Evolutionary conservation across 2,329 filamentous ascomycete species (phyloP), one percentile per base, ranked within the genome.

Genomic region (Apiospora koreana): DNA sequence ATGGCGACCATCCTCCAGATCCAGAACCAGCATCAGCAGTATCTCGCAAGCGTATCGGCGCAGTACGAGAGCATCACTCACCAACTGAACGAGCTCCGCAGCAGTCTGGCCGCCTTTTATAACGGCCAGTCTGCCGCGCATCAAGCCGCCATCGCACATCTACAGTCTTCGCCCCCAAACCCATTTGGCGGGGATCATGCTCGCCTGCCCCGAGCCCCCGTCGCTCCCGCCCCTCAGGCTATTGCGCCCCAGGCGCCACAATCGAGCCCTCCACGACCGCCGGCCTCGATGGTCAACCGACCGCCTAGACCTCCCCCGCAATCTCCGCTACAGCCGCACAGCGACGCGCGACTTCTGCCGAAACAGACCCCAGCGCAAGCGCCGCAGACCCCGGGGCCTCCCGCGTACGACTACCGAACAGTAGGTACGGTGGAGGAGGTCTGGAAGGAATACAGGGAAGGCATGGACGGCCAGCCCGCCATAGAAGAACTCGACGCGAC

Each of bases 401-500:
- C 80, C 10, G 75, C 74, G 38, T 80, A 81, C 54, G 76, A 81
- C 38, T 80, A 78, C 68, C 76, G 79, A 50, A 78, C 77, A 5
- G 77, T 81, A 8, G 76, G 75, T 25, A 81, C 80, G 2, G 80
- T 81, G 2, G 76, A 77, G 58, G 80, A 81, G 54, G 79, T 81
- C 8, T 82, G 80, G 80, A 77, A 74, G 64, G 80, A 82, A 69
- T 82, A 80, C 67, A 76, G 79, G 10, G 76, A 81, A 67, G 80
- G 80, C 16, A 77, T 80, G 71, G 77, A 79, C 58, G 80, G 79
- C 14, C 79, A 81, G 54, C 79, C 78, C 12, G 77, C 80, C 16
- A 77, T 82, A 25, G 80, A 82, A 72, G 75, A 76, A 21, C 70
- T 82, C 23, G 80, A 82, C 50, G 76, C 76, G 7, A 71, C 74